Base-by-base conservation (phyloP, 768 basidiomycete genomes). In the Leccinellum albellum region DNA sequence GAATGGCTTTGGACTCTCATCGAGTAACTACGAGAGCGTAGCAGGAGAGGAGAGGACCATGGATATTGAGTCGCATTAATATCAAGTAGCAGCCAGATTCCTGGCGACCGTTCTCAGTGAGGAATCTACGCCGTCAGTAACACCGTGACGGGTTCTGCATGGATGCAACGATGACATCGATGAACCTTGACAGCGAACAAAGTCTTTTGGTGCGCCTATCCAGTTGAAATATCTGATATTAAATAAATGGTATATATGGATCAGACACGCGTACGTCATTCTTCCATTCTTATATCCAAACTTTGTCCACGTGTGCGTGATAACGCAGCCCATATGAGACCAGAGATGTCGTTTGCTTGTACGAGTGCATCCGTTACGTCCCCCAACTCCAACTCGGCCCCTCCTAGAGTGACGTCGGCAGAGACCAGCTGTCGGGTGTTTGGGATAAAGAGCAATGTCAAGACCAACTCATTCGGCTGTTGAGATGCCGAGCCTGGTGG, bases 391-490 rank as follows among this genome's bases (percentile, higher is more conserved):
- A 84, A 67, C 12, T 81, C 84, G 0, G 77, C 59, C 31, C 77
- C 79, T 20, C 80, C 79, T 3, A 84, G 57, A 3, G 82, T 86
- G 9, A 84, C 77, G 21, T 82, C 76, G 5, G 81, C 89, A 33
- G 84, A 80, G 0, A 81, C 87, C 8, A 92, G 71, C 47, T 80
- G 78, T 50, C 83, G 75, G 0, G 87, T 88, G 61, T 88, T 87
- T 4, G 89, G 86, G 21, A 82, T 78, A 60, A 89, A 91, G 37
- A 89, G 77, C 1, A 91, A 73, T 0, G 75, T 78, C 54, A 91
- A 78, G 0, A 75, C 78, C 7, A 89, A 61, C 12, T 70, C 72
- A 13, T 64, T 71, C 3, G 73, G 66, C 21, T 55, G 28, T 35
- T 40, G n/a, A 14, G 66, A 64, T 9, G 66, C 62, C n/a, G 66